Percentiles rank a stretch among this genome's conserved stretches.
These are phyloP conservation scores for Nicotiana knightiana DNA, from an alignment of 257 asterid species.

Conservation along the genomic window DNA sequence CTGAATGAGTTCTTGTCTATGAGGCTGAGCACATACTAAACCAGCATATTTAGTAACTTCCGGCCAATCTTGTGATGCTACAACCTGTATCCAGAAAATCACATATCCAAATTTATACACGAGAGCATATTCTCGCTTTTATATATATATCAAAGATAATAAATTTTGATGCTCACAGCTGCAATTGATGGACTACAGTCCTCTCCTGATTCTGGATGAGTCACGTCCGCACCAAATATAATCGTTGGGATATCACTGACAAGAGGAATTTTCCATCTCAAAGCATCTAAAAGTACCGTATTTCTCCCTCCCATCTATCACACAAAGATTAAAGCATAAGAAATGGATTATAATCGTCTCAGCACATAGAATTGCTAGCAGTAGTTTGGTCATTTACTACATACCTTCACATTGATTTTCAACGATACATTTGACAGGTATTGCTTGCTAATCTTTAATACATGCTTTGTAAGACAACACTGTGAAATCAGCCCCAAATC, in stretches of 20 bases:
- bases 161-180: conserved; percentile 48
- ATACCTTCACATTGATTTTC: conserved; percentile 93
- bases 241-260: conserved; percentile 97
- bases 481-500: conserved; percentile 93
- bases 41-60: conserved; percentile 99
- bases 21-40: conserved; percentile 96
- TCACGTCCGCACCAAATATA: conserved; percentile 97
- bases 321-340: not conserved
- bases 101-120: not conserved
- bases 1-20: conserved; percentile 89
- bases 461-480: conserved; percentile 92
- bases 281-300: conserved; percentile 80
- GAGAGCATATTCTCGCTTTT: not conserved
- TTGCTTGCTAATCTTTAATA: conserved; percentile 91
- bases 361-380: not conserved
- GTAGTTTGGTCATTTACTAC: not conserved
- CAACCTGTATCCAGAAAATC: conserved; percentile 47
- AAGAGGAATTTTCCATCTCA: conserved; percentile 86
- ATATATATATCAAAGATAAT: not conserved
- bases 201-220: conserved; percentile 98
- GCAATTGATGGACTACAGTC: conserved; percentile 97
- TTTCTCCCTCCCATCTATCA: conserved; percentile 97
- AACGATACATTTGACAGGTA: conserved; percentile 93
- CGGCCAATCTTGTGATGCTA: conserved; percentile 99
- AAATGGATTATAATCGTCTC: not conserved